phyloP scores from a whole-genome alignment of 2,329 filamentous ascomycete genomes.

The Monilinia vaccinii-corymbosi region DNA sequence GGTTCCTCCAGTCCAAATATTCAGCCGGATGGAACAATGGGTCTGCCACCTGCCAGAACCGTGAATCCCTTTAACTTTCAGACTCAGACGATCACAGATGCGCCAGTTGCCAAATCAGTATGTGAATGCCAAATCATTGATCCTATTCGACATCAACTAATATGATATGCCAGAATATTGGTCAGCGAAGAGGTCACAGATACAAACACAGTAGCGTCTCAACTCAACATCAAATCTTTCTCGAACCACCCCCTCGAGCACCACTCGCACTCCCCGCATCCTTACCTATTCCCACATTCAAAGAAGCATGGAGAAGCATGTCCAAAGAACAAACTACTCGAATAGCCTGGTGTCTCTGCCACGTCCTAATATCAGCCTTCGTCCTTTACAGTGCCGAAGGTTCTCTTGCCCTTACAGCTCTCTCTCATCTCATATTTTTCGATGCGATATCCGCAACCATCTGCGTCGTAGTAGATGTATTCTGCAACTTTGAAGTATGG shows the following conservation, averaged over 20 bases:
- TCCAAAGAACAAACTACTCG: conserved; percentile 76
- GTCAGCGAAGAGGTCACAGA: conserved; percentile 86
- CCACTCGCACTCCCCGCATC: conserved; percentile 86
- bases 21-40: conserved; percentile 28
- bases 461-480: conserved; percentile 84
- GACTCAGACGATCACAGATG: conserved; percentile 66
- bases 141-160: not conserved
- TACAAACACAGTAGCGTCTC: conserved; percentile 97
- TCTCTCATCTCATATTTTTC: conserved; percentile 91
- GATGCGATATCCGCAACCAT: conserved; percentile 87
- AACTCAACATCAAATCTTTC: conserved; percentile 83
- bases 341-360: conserved; percentile 82
- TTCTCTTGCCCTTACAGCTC: conserved; percentile 80
- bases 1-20: conserved; percentile 15
- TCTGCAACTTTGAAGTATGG: conserved; percentile 98
- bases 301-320: conserved; percentile 85
- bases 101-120: conserved; percentile 66
- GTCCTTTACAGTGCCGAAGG: conserved; percentile 81
- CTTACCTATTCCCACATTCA: conserved; percentile 80
- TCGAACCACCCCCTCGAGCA: conserved; percentile 77
- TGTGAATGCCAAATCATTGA: conserved; percentile 24
- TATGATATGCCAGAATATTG: conserved; percentile 57
- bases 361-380: conserved; percentile 72
- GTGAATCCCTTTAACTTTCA: conserved; percentile 90
- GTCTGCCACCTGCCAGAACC: conserved; percentile 15